Conservation (phyloP, 345 rosid species). For the Boechera divaricarpa region DNA sequence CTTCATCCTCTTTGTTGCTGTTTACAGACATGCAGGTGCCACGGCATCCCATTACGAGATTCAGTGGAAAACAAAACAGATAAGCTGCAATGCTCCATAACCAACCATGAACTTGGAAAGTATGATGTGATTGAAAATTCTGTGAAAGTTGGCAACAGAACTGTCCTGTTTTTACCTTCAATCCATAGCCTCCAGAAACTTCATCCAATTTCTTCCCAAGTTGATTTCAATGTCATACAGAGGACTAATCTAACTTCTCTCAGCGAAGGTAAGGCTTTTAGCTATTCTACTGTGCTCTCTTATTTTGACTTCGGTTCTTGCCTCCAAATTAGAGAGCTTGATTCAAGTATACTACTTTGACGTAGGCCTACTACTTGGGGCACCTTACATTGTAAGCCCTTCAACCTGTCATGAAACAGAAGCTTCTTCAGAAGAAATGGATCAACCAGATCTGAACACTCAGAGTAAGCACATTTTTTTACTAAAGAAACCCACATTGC, state of each 20-base stretch:
- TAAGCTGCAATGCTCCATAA: constrained; percentile 58
- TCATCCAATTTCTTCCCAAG: constrained; percentile 56
- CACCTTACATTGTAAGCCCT: constrained; percentile 73
- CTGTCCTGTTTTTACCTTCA: constrained; percentile 65
- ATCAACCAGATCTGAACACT: constrained; percentile 69
- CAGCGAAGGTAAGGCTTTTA: constrained; percentile 66
- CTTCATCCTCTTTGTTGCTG: constrained; percentile 33
- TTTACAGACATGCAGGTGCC: constrained; percentile 80
- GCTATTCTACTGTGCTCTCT: neutral
- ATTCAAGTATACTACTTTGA: constrained; percentile 20
- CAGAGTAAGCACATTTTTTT: constrained; percentile 58
- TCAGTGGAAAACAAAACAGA: constrained; percentile 42
- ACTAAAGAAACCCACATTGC: constrained; percentile 14
- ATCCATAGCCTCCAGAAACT: constrained; percentile 52
- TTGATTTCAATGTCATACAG: constrained; percentile 66
- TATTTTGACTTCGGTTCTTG: neutral
- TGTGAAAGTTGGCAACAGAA: constrained; percentile 68
- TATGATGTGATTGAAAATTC: constrained; percentile 62
- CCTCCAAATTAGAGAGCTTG: constrained; percentile 17
- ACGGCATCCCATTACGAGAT: constrained; percentile 55
- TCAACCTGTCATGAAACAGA: constrained; percentile 66
- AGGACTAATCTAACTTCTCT: constrained; percentile 71
- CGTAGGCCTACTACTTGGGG: constrained; percentile 69
- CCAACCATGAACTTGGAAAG: constrained; percentile 53
- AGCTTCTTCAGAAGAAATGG: constrained; percentile 59